Evolutionary conservation across 1,284 basidiomycete genomes (phyloP).

Genomic region (Phaffia rhodozyma): DNA sequence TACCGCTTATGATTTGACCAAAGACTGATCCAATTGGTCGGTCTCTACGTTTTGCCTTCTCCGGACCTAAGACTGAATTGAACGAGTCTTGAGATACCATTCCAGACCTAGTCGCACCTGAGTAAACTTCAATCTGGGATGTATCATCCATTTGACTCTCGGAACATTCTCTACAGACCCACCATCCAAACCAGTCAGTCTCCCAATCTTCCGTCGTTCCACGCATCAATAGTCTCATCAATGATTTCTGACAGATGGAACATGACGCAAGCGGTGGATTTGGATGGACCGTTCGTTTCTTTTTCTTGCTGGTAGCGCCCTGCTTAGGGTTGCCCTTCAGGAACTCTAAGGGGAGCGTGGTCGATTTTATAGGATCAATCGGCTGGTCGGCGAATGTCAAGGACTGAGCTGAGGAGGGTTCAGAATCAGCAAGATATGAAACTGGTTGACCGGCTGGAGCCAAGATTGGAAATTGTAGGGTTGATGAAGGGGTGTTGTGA

Average conservation of each 20-base stretch:
- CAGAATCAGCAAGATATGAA: no score
- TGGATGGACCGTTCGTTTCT: constrained; percentile 8
- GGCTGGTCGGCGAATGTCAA: no score
- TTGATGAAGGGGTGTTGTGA: no score
- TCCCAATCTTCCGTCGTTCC: constrained; percentile 19
- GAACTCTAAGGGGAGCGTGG: no score
- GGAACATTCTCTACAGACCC: constrained; percentile 3
- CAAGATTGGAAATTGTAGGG: no score
- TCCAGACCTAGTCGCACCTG: neutral
- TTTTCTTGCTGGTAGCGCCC: neutral
- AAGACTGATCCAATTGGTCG: neutral
- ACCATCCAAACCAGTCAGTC: constrained; percentile 14
- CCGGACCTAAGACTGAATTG: neutral
- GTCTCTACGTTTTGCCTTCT: neutral
- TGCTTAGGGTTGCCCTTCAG: no score
- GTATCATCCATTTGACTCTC: neutral
- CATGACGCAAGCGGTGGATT: constrained; percentile 11
- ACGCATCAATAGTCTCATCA: constrained; percentile 21
- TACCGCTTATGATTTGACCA: neutral
- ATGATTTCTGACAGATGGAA: constrained; percentile 2
- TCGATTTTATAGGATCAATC: no score
- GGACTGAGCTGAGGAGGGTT: no score
- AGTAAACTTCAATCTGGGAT: neutral
- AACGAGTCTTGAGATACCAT: neutral
- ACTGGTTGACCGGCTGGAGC: no score